A percentile compares a stretch with the other conserved stretches of the same genome.
phyloP scores from a whole-genome alignment of 164 flowering plant genomes.

The Magnolia officinalis region DNA sequence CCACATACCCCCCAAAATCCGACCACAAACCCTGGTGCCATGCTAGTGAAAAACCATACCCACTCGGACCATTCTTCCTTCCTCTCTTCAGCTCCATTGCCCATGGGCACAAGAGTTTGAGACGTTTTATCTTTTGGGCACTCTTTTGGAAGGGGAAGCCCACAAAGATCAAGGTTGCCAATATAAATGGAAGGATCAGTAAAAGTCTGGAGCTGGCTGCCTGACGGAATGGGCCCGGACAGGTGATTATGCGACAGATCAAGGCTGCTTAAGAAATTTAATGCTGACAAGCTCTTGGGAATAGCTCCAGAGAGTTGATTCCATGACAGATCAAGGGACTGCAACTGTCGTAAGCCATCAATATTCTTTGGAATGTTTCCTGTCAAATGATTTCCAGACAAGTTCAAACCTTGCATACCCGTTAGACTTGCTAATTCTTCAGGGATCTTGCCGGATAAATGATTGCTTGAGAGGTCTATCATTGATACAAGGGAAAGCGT shows the following conservation, averaged over 20 bases:
- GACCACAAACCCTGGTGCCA: slow-evolving; percentile 14
- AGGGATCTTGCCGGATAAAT: slow-evolving; percentile 9
- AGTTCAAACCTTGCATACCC: neutral
- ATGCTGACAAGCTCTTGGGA: neutral
- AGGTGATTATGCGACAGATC: slow-evolving; percentile 12
- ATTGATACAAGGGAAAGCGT: neutral
- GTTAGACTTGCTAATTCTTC: neutral
- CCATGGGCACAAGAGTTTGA: no score
- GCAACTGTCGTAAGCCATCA: neutral
- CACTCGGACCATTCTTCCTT: neutral
- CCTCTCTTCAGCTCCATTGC: neutral
- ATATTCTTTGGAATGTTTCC: slow-evolving; percentile 15
- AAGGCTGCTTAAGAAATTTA: neutral
- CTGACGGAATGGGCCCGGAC: slow-evolving; percentile 2
- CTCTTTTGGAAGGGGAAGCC: slow-evolving; percentile 5
- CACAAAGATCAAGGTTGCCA: slow-evolving; percentile 14
- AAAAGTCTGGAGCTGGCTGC: slow-evolving; percentile 5
- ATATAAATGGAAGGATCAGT: neutral
- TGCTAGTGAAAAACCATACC: slow-evolving; percentile 5
- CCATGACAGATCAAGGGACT: slow-evolving; percentile 4
- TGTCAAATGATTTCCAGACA: slow-evolving; percentile 8
- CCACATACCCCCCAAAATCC: slow-evolving; percentile 12
- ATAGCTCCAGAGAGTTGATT: slow-evolving; percentile 5
- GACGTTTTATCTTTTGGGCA: neutral
- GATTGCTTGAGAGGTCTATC: slow-evolving; percentile 17